Base-by-base conservation (phyloP, 2,329 filamentous ascomycete genomes). In the Alternaria sp. region DNA sequence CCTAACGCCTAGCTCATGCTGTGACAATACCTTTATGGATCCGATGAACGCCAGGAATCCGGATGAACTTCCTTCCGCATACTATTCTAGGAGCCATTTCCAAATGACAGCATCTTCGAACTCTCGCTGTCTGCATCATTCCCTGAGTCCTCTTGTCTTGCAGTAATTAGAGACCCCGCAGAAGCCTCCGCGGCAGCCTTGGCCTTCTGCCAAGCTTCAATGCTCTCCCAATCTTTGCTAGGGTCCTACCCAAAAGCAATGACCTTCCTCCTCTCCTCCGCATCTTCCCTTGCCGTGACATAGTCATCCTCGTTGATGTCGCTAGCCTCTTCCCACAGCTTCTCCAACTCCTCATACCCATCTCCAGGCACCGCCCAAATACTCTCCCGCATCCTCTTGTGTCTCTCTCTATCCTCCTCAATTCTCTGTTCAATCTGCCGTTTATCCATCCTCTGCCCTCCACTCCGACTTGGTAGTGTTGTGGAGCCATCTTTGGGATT, bases 381-480 rank as follows among this genome's bases (percentile, higher is more conserved):
- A 71, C 90, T 93, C 81, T 99, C 95, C 22, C 95, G 84, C 72
- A 94, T 83, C 44, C 94, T 84, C 84, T 99, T 99, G 79, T 99
- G 96, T 44, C 95, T 85, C 79, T 99, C 95, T 4, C 95, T 85
- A 79, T 99, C 95, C 80, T 99, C 96, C 71, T 99, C 96, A 65
- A 99, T 97, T 41, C 95, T 86, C 82, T 98, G 94, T 81, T 98
- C 94, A 54, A 97, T 92, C 80, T 97, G 92, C 57, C 91, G 87
- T 80, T 94, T 95, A 73, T 97, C 92, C 53, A 95, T 78, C 53
- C 85, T 82, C 45, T 83, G 79, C 10, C 72, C 73, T 3, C 82
- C 82, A 54, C 80, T 81, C 46, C 40, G 63, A 20, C 36, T 38
- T 16, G 49, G 16, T 16, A 36, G 65, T 32, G 45, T 22, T 36